Percentiles rank a stretch among this genome's conserved stretches.
These are phyloP conservation scores for Avicennia marina DNA, from an alignment of 257 asterid genomes.

Conservation along the genomic window DNA sequence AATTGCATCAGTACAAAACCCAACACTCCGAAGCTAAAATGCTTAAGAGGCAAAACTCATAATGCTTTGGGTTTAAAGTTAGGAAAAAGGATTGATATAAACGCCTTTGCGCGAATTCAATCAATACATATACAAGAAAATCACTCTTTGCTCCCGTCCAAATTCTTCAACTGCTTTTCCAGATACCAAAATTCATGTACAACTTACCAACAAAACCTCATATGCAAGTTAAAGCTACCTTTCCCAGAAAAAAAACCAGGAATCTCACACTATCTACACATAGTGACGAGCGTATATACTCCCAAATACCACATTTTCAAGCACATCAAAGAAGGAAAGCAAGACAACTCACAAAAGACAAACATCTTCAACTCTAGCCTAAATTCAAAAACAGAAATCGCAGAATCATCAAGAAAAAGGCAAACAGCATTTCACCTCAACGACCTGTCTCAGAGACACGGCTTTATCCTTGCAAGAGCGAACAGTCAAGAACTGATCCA, in stretches of 20 bases:
- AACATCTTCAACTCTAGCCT: no score
- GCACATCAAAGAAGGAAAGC: no score
- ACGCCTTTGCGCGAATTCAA: no score
- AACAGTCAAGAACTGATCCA: constrained; percentile 67
- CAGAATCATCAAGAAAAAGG: not conserved
- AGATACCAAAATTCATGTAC: not conserved
- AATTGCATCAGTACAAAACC: not conserved
- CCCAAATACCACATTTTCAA: no score
- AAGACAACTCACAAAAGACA: no score
- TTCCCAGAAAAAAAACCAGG: not conserved
- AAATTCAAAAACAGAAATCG: not conserved
- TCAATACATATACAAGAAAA: no score
- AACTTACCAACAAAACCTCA: not conserved
- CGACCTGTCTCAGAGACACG: constrained; percentile 29
- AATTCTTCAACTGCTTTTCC: not conserved
- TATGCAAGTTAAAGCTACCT: not conserved
- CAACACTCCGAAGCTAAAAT: not conserved
- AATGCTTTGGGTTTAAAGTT: no score
- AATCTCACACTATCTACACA: not conserved
- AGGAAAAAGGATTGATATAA: no score
- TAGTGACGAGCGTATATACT: no score
- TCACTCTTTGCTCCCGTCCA: not conserved
- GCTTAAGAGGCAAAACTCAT: not conserved
- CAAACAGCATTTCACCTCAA: constrained; percentile 41
- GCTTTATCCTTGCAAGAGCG: constrained; percentile 69